Conservation (phyloP, 1,284 basidiomycete species). For the Wallemia hederae region DNA sequence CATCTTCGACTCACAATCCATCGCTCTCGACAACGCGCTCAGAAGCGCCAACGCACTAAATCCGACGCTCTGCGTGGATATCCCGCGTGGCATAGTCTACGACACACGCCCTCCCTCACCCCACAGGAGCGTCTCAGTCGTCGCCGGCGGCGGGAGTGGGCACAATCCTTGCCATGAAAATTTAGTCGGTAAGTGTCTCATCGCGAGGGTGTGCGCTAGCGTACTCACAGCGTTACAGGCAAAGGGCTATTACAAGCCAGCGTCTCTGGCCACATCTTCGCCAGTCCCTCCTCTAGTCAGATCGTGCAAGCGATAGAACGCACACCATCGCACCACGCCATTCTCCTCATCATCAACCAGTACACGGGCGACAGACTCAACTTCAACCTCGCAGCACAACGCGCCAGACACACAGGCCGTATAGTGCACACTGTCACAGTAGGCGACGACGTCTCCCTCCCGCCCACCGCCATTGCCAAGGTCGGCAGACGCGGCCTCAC, state of each 20-base stretch:
- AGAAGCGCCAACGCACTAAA: not conserved
- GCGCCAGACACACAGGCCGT: constrained; percentile 9
- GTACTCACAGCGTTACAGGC: not conserved
- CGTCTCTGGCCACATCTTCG: constrained; percentile 15
- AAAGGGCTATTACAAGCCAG: not conserved
- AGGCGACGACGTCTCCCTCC: constrained; percentile 15
- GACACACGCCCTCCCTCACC: not conserved
- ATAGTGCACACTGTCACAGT: constrained; percentile 14
- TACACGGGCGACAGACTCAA: constrained; percentile 16
- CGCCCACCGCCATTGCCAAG: constrained; percentile 12
- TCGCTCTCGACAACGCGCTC: not conserved
- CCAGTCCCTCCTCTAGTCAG: constrained; percentile 14
- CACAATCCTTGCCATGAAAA: constrained; percentile 15
- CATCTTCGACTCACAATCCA: constrained; percentile 1
- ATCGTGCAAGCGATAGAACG: constrained; percentile 14
- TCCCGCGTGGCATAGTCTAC: not conserved
- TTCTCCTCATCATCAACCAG: constrained; percentile 11
- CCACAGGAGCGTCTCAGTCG: not conserved
- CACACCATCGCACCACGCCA: constrained; percentile 12
- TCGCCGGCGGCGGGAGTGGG: constrained; percentile 13
- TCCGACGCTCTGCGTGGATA: not conserved
- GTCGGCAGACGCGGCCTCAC: constrained; percentile 15
- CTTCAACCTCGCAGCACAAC: constrained; percentile 11
- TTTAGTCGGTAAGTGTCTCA: constrained; percentile 13
- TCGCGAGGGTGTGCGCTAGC: constrained; percentile 9